Evolutionary conservation across 345 rosid species (phyloP), one percentile per base, ranked within the genome.

Genomic region (Aegle marmelos): DNA sequence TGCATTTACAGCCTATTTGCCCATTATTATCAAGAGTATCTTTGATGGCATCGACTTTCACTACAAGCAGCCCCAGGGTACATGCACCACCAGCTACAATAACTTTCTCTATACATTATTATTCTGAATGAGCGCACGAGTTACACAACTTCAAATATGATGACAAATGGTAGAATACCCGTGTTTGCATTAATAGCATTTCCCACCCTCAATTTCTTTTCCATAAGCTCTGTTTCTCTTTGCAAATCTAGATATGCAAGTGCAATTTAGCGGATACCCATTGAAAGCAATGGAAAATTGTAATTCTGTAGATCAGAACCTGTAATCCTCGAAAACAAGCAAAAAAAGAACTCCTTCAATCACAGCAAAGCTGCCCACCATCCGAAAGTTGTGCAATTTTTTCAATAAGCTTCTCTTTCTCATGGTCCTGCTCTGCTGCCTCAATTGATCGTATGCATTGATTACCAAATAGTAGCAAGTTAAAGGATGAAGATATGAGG

Each of bases 201-300:
- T 74, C 82, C 79, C 48, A 74, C 85, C 72, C 83, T 82, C 48
- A 79, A 74, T 65, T 84, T 84, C 84, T 81, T 81, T 74, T 73
- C 87, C 50, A 81, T 81, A 31, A 84, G 84, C 25, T 27, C 45
- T 19, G 70, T 62, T 22, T 75, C 70, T 19, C 70, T 75, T 41
- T 21, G 78, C 30, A 48, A 28, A 25, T 59, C 60, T 61, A 50
- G 39, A 24, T 11, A 17, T 30, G 61, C 17, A 60, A 70, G 50
- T 45, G 50, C 17, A 45, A 45, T 1, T 13, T 45, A 37, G 30
- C 4, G 21, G 39, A 50, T 4, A 70, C 4, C 28, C 53, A 68
- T 13, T 28, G 30, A 60, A 25, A n/a, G 2, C 50, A 11, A 33
- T 9, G 57, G 22, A 34, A 28, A 31, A 33, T 21, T 21, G 30